Base-by-base conservation (phyloP, 257 asterid species). In the Nemophila menziesii region DNA sequence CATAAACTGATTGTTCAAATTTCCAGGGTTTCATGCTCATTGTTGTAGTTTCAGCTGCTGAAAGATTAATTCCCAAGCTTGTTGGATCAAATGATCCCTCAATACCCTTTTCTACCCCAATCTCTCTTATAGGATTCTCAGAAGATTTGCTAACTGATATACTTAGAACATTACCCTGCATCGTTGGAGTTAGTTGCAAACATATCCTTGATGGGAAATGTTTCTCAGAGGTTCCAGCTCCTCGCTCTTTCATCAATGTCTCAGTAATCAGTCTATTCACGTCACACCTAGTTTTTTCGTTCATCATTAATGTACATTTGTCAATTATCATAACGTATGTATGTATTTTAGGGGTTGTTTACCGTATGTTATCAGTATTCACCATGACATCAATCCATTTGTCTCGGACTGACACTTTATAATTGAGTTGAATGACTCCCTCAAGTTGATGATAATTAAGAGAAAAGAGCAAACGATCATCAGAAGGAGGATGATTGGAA, bases 331-430 rank as follows among this genome's bases (percentile, higher is more conserved):
- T 0, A 27, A 24, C 39, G 21, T 15, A 1, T 17, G n/a, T n/a
- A n/a, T n/a, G 20, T 2, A 17, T n/a, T 8, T 0, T 0, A 6
- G 37, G 11, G 0, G 3, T n/a, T n/a, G n/a, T n/a, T n/a, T 44
- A 84, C 93, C 94, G 79, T 46, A 82, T 74, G 55, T 86, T 86
- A 42, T 86, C 94, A 0, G 73, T 75, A 54, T 82, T 69, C 12
- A 82, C 73, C 54, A 21, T 64, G 17, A 86, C 74, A 14, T 86
- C 93, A 27, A 76, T 70, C 92, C 80, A 82, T 39, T 68, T 82
- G 3, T 77, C 92, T 6, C 51, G 53, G 48, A 74, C 22, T 0
- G 38, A 34, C 26, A 79, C 82, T 65, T 27, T 74, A 44, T 72
- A 48, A 41, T 86, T 82, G 2, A 82, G 52, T 70, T 86, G 97